Percentiles rank a stretch among this genome's conserved stretches.
Conservation (phyloP, 495 filamentous ascomycete species). For the Amphirosellinia nigrospora region DNA sequence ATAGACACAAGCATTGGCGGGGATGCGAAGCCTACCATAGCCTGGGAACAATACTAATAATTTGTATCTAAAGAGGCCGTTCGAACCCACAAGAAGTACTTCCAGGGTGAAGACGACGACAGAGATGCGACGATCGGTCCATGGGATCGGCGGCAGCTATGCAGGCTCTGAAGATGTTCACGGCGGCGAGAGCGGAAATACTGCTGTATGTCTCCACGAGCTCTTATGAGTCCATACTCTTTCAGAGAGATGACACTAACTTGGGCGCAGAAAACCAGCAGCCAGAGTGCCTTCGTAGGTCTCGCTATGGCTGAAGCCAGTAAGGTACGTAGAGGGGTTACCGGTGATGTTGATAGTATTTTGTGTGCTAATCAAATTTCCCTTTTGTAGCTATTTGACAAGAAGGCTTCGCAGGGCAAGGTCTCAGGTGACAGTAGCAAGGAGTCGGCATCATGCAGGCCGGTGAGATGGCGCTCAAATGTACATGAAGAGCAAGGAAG, state of each 20-base stretch:
- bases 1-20: background rate
- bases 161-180: constrained; percentile 71
- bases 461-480: constrained; percentile 61
- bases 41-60: constrained; percentile 14
- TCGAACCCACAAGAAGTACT: constrained; percentile 26
- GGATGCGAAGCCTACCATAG: background rate
- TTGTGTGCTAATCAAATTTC: constrained; percentile 6
- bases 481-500: constrained; percentile 58
- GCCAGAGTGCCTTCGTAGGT: constrained; percentile 55
- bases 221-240: background rate
- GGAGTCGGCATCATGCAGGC: constrained; percentile 59
- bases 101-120: constrained; percentile 46
- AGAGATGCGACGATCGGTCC: constrained; percentile 41
- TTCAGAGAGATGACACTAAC: constrained; percentile 31
- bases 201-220: constrained; percentile 29
- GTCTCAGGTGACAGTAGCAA: constrained; percentile 53
- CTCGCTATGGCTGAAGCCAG: constrained; percentile 60
- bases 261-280: constrained; percentile 37
- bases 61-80: constrained; percentile 17
- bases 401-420: constrained; percentile 53
- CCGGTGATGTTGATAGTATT: background rate
- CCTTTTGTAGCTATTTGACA: constrained; percentile 51
- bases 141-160: constrained; percentile 69
- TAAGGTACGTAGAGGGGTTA: constrained; percentile 42
- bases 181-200: constrained; percentile 44